Evolutionary conservation across 2,329 filamentous ascomycete species (phyloP).

Genomic region (Graphium sp.): DNA sequence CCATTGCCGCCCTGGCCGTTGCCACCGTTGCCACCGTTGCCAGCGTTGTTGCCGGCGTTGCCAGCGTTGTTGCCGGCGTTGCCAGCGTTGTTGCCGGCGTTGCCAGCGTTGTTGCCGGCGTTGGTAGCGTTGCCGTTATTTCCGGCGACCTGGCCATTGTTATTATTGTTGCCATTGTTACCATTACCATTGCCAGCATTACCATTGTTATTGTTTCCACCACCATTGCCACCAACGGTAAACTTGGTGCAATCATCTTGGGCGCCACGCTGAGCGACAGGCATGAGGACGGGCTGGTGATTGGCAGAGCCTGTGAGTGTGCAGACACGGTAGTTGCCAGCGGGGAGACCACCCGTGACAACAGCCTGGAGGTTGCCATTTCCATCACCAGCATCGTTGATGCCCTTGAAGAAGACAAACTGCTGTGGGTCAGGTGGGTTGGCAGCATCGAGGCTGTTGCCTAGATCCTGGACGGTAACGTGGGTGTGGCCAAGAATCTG

Average conservation of each 20-base stretch:
- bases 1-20: slow-evolving; percentile 4
- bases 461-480: slow-evolving; percentile 39
- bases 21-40: slow-evolving; percentile 1
- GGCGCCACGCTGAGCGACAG: slow-evolving; percentile 47
- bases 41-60: slow-evolving; percentile 4
- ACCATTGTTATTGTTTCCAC: slow-evolving; percentile 7
- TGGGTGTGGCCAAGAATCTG: slow-evolving; percentile 42
- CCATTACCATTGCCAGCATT: slow-evolving; percentile 4
- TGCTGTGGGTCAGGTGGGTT: slow-evolving; percentile 31
- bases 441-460: slow-evolving; percentile 28
- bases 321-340: slow-evolving; percentile 48
- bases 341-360: slow-evolving; percentile 40
- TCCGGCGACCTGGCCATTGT: slow-evolving; percentile 7
- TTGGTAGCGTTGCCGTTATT: slow-evolving; percentile 7
- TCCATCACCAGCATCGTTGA: slow-evolving; percentile 43
- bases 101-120: slow-evolving; percentile 5
- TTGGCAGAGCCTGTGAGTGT: slow-evolving; percentile 46
- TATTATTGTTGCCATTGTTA: slow-evolving; percentile 7
- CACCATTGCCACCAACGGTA: slow-evolving; percentile 22
- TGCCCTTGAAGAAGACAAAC: slow-evolving; percentile 51
- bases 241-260: slow-evolving; percentile 50
- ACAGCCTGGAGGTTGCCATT: slow-evolving; percentile 32
- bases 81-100: slow-evolving; percentile 5
- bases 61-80: slow-evolving; percentile 4
- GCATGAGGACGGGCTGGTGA: slow-evolving; percentile 51